Evolutionary conservation across 2,329 filamentous ascomycete genomes (phyloP).

Genomic region (Hypoxylon sp.): DNA sequence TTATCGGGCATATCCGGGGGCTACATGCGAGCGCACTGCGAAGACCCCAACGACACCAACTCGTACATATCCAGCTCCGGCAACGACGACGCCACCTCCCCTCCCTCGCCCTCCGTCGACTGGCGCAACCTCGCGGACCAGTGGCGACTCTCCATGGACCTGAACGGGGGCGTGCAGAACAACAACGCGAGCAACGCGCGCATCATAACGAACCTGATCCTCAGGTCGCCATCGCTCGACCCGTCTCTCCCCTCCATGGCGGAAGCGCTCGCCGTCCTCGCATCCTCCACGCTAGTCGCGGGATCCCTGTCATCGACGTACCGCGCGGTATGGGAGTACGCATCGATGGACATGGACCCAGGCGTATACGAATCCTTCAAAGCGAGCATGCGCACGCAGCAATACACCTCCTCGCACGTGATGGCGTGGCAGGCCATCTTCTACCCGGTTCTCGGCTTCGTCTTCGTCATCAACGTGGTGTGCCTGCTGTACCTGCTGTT

Average conservation of each 20-base stretch:
- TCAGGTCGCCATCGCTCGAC: constrained; percentile 60
- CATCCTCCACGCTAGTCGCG: constrained; percentile 75
- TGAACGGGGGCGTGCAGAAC: constrained; percentile 69
- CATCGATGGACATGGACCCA: constrained; percentile 58
- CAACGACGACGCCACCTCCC: constrained; percentile 51
- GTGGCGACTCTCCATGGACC: constrained; percentile 69
- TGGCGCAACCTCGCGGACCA: constrained; percentile 69
- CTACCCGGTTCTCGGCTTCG: constrained; percentile 74
- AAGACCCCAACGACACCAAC: constrained; percentile 67
- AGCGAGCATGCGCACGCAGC: constrained; percentile 73
- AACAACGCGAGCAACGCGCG: constrained; percentile 72
- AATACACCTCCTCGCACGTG: constrained; percentile 78
- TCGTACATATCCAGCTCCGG: constrained; percentile 65
- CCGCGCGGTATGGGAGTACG: constrained; percentile 68
- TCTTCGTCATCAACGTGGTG: constrained; percentile 76
- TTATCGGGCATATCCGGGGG: constrained; percentile 71
- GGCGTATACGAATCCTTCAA: constrained; percentile 71
- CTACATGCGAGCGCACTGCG: constrained; percentile 72
- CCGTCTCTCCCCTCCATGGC: constrained; percentile 74
- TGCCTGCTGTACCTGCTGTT: constrained; percentile 75
- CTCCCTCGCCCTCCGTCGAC: constrained; percentile 58
- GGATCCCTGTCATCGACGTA: constrained; percentile 73
- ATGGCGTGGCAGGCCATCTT: constrained; percentile 75
- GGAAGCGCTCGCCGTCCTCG: constrained; percentile 80
- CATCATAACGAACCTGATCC: constrained; percentile 69